Evolutionary conservation across 495 filamentous ascomycete genomes (phyloP), one percentile per base, ranked within the genome.

Genomic region (Podospora sp.): DNA sequence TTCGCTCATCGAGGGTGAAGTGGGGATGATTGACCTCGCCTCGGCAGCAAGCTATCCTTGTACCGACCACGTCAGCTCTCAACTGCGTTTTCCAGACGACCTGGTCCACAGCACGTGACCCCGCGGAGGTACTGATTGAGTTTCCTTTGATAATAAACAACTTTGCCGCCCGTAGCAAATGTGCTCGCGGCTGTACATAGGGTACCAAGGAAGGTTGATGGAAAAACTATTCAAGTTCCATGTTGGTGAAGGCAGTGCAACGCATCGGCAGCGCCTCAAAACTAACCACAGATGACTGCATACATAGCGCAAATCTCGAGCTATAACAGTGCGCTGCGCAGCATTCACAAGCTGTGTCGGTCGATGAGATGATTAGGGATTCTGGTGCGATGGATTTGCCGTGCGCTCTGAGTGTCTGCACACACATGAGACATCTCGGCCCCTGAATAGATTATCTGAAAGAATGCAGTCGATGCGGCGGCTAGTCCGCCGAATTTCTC

Each of bases 401-500:
- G 5, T 20, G 20, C 52, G 52, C 7, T 55, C 52, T 26, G 9
- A 9, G 5, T 9, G 20, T 29, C 22, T 22, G 61, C 61, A 16
- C 40, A 46, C 21, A 50, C 50, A 56, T 65, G 63, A 65, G 51
- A 65, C 63, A 52, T 24, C 27, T 65, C 52, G 29, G 52, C 63
- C 63, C 63, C 63, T 65, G 29, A 29, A 26, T n/a, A 25, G 18
- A n/a, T n/a, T 52, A 26, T 58, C 24, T 27, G 18, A 14, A 1
- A 40, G 20, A 29, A 18, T 27, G 40, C 51, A 53, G 6, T 33
- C 24, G 50, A 64, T 21, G 6, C 21, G 20, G 51, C 26, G 52
- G 21, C 18, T 57, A 8, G 33, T 29, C 52, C 50, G 51, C 20
- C 25, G 26, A 63, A 25, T 25, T 24, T 65, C 63, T 65, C 63